Evolutionary conservation across 2,329 filamentous ascomycete genomes (phyloP).

Genomic region (Fusarium compactum): DNA sequence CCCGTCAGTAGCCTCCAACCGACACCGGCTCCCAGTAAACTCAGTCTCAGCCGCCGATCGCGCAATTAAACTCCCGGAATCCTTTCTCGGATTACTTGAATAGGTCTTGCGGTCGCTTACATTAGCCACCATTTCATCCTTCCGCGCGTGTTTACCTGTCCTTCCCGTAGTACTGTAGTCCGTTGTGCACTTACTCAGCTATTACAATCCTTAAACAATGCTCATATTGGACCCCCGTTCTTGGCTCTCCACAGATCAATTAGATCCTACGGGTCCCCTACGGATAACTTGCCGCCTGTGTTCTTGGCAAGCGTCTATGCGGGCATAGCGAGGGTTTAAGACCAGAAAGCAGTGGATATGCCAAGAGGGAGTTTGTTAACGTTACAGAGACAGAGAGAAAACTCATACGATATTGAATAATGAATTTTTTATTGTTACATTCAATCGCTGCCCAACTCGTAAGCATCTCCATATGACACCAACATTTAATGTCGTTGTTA

Average conservation of each 20-base stretch:
- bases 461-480: background rate
- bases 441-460: background rate
- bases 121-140: slow-evolving; percentile 1
- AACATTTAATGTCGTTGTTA: background rate
- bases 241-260: slow-evolving; percentile 8
- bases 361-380: slow-evolving; percentile 3
- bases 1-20: background rate
- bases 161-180: no score
- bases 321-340: slow-evolving; percentile 30
- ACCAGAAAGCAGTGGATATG: background rate
- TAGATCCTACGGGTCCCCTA: background rate
- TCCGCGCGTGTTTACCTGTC: background rate
- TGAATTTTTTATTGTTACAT: background rate
- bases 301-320: slow-evolving; percentile 30
- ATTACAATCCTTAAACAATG: background rate
- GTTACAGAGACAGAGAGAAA: background rate
- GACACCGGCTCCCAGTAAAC: background rate
- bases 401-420: background rate
- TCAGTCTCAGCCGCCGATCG: slow-evolving; percentile 12
- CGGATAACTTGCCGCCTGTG: slow-evolving; percentile 1
- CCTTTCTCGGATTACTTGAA: slow-evolving; percentile 8
- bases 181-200: background rate
- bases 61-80: slow-evolving; percentile 5
- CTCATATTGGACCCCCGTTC: background rate
- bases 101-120: slow-evolving; percentile 11